These are phyloP conservation scores for Calonectria honghensis DNA, from an alignment of 2,329 filamentous ascomycete genomes.

Conservation along the genomic window DNA sequence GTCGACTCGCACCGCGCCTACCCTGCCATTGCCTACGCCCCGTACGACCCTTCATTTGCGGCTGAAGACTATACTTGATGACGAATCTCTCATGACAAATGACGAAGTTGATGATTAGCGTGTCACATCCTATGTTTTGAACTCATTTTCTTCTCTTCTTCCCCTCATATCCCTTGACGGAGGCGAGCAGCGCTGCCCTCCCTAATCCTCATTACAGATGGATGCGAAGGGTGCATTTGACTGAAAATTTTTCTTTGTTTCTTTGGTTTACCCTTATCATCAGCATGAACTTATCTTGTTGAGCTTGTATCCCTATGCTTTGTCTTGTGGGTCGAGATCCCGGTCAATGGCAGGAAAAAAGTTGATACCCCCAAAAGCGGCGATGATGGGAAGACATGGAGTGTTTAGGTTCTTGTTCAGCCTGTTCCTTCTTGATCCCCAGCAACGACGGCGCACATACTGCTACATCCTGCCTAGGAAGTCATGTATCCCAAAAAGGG, in stretches of 20 bases:
- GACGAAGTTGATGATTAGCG: slow-evolving; percentile 56
- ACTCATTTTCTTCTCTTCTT: slow-evolving; percentile 45
- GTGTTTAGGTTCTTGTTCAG: slow-evolving; percentile 46
- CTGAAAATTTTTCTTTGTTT: slow-evolving; percentile 36
- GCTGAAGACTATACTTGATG: slow-evolving; percentile 57
- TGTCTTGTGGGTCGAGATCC: slow-evolving; percentile 53
- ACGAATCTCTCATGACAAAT: slow-evolving; percentile 56
- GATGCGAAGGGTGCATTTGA: slow-evolving; percentile 36
- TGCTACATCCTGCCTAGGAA: slow-evolving; percentile 46
- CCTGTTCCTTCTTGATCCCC: slow-evolving; percentile 39
- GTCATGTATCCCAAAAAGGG: slow-evolving; percentile 46
- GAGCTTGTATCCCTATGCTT: slow-evolving; percentile 52
- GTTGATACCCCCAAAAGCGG: slow-evolving; percentile 62
- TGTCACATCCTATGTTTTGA: slow-evolving; percentile 48
- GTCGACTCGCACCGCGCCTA: slow-evolving; percentile 66
- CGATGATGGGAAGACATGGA: slow-evolving; percentile 51
- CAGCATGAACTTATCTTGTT: slow-evolving; percentile 46
- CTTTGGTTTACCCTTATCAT: slow-evolving; percentile 44
- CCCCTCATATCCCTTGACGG: slow-evolving; percentile 35
- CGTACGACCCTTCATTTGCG: slow-evolving; percentile 57
- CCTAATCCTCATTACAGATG: slow-evolving; percentile 31
- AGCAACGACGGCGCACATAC: slow-evolving; percentile 45
- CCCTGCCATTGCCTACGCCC: slow-evolving; percentile 53
- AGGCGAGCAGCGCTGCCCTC: slow-evolving; percentile 27
- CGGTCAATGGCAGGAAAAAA: slow-evolving; percentile 55